These are phyloP conservation scores for Mycena indigotica DNA, from an alignment of 768 basidiomycete species.

Conservation along the genomic window DNA sequence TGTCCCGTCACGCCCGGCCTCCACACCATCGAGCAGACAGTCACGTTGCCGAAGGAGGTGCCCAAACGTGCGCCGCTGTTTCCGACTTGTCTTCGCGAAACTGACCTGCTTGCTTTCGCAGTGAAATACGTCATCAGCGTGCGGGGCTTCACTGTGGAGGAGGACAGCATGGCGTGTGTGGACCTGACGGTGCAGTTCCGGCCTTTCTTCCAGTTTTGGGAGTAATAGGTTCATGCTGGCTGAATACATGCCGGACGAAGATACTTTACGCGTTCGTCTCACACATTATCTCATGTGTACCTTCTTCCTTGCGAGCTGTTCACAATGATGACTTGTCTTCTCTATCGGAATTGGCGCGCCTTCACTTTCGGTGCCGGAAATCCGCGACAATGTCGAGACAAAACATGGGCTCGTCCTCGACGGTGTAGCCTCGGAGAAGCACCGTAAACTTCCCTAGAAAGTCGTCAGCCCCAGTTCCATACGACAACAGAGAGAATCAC, in stretches of 20 bases:
- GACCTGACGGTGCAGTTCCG: constrained; percentile 17
- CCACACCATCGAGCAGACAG: constrained; percentile 61
- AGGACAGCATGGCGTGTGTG: constrained; percentile 13
- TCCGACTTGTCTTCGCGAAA: not conserved
- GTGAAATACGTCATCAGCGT: constrained; percentile 19
- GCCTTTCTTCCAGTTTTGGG: constrained; percentile 17
- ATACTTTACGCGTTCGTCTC: not conserved
- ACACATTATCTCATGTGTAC: not conserved
- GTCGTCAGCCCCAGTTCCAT: constrained; percentile 7
- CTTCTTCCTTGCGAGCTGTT: not conserved
- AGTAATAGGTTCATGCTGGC: constrained; percentile 7
- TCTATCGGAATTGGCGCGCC: not conserved
- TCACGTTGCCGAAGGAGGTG: constrained; percentile 69
- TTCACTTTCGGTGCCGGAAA: constrained; percentile 42
- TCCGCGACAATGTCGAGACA: constrained; percentile 80
- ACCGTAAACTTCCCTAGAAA: constrained; percentile 80
- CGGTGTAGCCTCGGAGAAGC: constrained; percentile 66
- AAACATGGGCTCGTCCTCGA: constrained; percentile 69
- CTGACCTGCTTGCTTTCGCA: not conserved
- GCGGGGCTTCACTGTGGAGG: constrained; percentile 11
- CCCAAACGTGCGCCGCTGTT: constrained; percentile 62
- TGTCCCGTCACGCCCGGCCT: constrained; percentile 64
- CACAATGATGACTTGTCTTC: not conserved
- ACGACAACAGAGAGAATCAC: constrained; percentile 36
- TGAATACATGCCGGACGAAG: not conserved